Base-by-base conservation (phyloP, 1,284 basidiomycete genomes). In the Ceratobasidium sp. region DNA sequence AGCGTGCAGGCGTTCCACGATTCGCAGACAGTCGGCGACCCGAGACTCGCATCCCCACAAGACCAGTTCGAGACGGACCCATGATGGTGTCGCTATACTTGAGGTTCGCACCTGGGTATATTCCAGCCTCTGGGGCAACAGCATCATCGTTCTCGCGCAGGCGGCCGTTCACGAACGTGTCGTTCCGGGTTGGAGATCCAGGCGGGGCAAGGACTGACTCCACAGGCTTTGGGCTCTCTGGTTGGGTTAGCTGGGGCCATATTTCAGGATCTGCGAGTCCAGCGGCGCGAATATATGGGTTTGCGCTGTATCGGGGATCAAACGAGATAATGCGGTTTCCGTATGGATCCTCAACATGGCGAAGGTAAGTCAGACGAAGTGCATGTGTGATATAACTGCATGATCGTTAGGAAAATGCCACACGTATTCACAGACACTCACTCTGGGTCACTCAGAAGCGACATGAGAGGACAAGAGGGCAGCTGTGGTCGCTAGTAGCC, bases 21-120 rank as follows among this genome's bases (percentile, higher is more conserved):
- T 85, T 85, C 1, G 82, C 80, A 9, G 86, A 86, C 0, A 78
- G 78, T 23, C 86, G 81, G 73, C 86, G 86, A 3, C 84, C 90
- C 18, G 84, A 81, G 5, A 92, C 88, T 25, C 91, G 84, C 81
- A 92, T 85, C 0, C 92, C 92, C 0, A 88, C 80, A 0, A 84
- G 88, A 3, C 88, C 88, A 0, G 84, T 83, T 38, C 84, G 79
- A 1, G 80, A 83, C 16, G 84, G 83, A 1, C 86, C 90, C 84
- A 95, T 89, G 77, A 96, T 96, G 0, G 94, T 96, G 77, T 91
- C 88, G 4, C 91, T 91, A 78, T 95, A 90, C 77, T 89, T 91
- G 74, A 96, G 83, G 0, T 83, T 82, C 0, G 88, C 87, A 18
- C 77, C 78, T 33, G 75, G 75, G 33, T 73, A 72, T 42, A 76